Conservation (phyloP, 371 early-diverging fungal genomes). For the Rhizopus arrhizus region DNA sequence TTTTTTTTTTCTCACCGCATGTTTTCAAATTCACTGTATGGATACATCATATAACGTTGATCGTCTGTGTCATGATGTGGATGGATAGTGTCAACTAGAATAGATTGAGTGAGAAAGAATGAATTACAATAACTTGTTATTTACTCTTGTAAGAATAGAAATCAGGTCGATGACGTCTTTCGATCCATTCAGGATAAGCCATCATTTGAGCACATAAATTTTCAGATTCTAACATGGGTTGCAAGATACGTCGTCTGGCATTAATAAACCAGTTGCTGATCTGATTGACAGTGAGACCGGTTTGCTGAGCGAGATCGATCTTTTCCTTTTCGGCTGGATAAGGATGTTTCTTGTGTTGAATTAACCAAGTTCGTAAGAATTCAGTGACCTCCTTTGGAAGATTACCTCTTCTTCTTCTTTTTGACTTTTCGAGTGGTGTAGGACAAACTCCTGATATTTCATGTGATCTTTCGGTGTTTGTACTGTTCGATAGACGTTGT, state of each 20-base stretch:
- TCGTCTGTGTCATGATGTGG: too few relatives aligned
- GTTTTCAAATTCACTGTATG: too few relatives aligned
- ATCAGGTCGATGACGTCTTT: slow-evolving; percentile 3
- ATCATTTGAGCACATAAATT: slow-evolving; percentile 29
- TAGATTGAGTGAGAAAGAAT: too few relatives aligned
- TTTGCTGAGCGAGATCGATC: slow-evolving; percentile 50
- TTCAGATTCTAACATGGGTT: slow-evolving; percentile 56
- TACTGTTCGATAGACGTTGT: neutral
- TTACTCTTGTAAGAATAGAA: slow-evolving; percentile 1
- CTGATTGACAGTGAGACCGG: slow-evolving; percentile 67
- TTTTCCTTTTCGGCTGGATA: slow-evolving; percentile 81
- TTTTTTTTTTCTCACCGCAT: neutral
- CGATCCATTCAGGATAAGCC: slow-evolving; percentile 27
- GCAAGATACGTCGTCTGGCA: slow-evolving; percentile 64
- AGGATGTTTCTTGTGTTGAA: slow-evolving; percentile 67
- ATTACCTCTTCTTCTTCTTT: slow-evolving; percentile 47
- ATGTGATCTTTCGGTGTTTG: slow-evolving; percentile 3
- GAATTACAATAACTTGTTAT: too few relatives aligned
- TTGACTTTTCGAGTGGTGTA: slow-evolving; percentile 7
- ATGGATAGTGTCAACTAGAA: too few relatives aligned
- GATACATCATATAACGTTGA: neutral
- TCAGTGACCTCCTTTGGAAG: slow-evolving; percentile 56
- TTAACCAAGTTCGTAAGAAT: slow-evolving; percentile 65
- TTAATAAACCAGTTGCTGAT: slow-evolving; percentile 87
- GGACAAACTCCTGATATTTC: slow-evolving; percentile 9